A percentile compares a stretch with the other conserved stretches of the same genome.
These are phyloP conservation scores for Curvularia sp. DNA, from an alignment of 2,329 filamentous ascomycete genomes.

Conservation along the genomic window DNA sequence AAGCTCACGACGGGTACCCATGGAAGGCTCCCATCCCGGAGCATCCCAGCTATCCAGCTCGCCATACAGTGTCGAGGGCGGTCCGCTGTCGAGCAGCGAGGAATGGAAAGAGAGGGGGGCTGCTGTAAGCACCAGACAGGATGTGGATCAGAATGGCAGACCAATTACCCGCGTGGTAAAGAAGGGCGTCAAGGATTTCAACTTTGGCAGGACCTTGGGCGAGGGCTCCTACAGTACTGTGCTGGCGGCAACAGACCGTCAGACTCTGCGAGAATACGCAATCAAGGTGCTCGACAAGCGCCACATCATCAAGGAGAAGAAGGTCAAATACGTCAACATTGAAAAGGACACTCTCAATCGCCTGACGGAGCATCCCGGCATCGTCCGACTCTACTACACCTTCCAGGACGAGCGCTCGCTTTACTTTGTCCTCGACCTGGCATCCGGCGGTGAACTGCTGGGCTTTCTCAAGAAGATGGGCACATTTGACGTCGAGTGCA, in stretches of 20 bases:
- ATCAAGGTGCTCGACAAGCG: conserved; percentile 98
- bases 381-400: conserved; percentile 96
- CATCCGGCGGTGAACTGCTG: conserved; percentile 88
- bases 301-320: conserved; percentile 99
- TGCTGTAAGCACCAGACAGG: conserved; percentile 81
- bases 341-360: conserved; percentile 98
- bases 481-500: conserved; percentile 94
- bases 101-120: conserved; percentile 97
- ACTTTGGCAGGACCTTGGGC: conserved; percentile 86
- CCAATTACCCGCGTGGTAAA: conserved; percentile 85
- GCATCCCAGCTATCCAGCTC: conserved; percentile 40
- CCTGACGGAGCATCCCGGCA: conserved; percentile 93
- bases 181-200: conserved; percentile 97
- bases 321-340: conserved; percentile 99
- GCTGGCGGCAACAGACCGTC: conserved; percentile 87
- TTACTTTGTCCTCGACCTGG: conserved; percentile 95
- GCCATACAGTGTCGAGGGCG: conserved; percentile 64
- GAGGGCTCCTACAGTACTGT: conserved; percentile 99
- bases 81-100: conserved; percentile 72
- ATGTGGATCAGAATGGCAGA: conserved; percentile 84
- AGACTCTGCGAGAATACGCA: conserved; percentile 94
- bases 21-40: conserved; percentile 50
- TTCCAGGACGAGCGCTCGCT: conserved; percentile 96
- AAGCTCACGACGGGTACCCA: conserved; percentile 74
- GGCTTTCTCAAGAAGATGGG: conserved; percentile 93